Conservation (phyloP, 257 asterid genomes). For the Mentha longifolia region DNA sequence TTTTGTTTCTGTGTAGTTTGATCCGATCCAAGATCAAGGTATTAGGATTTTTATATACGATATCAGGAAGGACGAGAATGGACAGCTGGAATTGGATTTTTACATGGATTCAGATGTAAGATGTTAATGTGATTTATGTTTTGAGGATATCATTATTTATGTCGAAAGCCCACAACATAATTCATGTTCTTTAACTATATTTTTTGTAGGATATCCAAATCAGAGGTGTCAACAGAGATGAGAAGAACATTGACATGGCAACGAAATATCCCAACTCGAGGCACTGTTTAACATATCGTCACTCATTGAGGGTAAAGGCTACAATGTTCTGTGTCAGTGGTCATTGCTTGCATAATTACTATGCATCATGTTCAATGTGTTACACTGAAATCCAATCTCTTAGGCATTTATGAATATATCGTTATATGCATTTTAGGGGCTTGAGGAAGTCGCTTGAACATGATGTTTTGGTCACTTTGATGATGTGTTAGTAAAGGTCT, state of each 20-base stretch:
- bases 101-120: constrained; percentile 78
- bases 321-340: constrained; percentile 25
- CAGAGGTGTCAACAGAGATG: constrained; percentile 96
- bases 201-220: constrained; percentile 86
- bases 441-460: background rate
- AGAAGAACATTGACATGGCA: constrained; percentile 86
- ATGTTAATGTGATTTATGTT: constrained; percentile 28
- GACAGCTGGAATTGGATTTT: constrained; percentile 83
- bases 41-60: constrained; percentile 83
- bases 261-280: constrained; percentile 77
- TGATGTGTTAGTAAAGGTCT: background rate
- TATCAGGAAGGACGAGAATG: constrained; percentile 98
- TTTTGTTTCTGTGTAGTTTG: constrained; percentile 54
- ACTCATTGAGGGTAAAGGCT: constrained; percentile 79
- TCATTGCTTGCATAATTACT: background rate
- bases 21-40: constrained; percentile 77
- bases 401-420: constrained; percentile 12
- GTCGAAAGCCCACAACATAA: constrained; percentile 1
- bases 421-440: constrained; percentile 8
- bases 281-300: constrained; percentile 92
- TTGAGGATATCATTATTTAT: too few relatives aligned
- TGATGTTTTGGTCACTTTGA: background rate
- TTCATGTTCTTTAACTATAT: constrained; percentile 22
- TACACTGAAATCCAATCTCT: background rate
- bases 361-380: background rate